Evolutionary conservation across 2,329 filamentous ascomycete species (phyloP).

Genomic region (Rasamsonia emersonii): DNA sequence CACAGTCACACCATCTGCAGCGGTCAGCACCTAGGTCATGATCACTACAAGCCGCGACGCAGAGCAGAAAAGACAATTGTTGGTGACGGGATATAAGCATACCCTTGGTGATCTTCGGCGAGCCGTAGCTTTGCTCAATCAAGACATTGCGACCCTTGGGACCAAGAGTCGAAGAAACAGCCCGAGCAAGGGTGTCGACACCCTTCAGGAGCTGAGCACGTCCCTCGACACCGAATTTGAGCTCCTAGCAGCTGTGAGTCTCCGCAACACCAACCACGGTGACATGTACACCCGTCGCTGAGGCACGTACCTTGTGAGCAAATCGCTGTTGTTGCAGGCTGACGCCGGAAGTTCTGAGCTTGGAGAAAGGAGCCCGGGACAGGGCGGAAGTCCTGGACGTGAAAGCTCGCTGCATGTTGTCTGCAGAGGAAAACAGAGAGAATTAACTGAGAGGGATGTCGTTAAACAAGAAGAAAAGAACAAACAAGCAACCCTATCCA

Average conservation of each 20-base stretch:
- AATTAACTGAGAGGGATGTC: conserved; percentile 17
- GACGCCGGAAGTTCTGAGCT: conserved; percentile 57
- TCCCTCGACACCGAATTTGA: conserved; percentile 96
- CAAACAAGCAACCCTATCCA: conserved; percentile 16
- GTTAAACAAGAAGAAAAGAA: conserved; percentile 15
- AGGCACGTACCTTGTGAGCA: conserved; percentile 76
- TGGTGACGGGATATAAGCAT: conserved; percentile 24
- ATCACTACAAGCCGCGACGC: too few species aligned
- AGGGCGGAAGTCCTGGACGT: conserved; percentile 75
- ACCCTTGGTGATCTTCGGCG: conserved; percentile 99
- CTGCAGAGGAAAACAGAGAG: conserved; percentile 12
- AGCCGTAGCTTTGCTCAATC: conserved; percentile 97
- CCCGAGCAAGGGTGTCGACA: conserved; percentile 94
- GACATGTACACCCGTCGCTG: neutral
- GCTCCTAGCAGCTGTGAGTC: conserved; percentile 55
- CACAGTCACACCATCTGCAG: conserved; percentile 73
- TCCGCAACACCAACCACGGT: conserved; percentile 11
- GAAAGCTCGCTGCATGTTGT: conserved; percentile 91
- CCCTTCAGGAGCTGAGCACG: conserved; percentile 81
- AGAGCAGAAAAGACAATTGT: conserved; percentile 10
- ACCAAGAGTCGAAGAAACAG: conserved; percentile 89
- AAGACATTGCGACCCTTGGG: conserved; percentile 98
- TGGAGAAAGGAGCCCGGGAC: conserved; percentile 53
- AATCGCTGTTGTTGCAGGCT: conserved; percentile 85
- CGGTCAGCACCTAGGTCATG: conserved; percentile 17